These are phyloP conservation scores for Albugo laibachii DNA, from an alignment of 352 stramenopile species.

Conservation along the genomic window DNA sequence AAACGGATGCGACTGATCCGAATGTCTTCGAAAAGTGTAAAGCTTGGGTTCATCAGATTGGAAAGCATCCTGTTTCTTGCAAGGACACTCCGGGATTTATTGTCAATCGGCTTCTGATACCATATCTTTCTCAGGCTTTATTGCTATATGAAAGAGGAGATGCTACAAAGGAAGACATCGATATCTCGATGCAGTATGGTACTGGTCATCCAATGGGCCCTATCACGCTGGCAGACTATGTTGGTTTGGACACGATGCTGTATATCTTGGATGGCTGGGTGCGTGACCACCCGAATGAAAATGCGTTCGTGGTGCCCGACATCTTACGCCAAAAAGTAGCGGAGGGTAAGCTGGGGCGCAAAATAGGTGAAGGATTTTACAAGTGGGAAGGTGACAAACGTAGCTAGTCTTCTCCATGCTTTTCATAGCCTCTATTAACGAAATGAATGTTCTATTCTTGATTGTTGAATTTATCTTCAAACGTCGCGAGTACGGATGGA, in stretches of 20 bases:
- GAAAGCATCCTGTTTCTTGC: slow-evolving; percentile 89
- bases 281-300: slow-evolving; percentile 88
- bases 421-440: too few relatives aligned
- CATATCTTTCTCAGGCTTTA: slow-evolving; percentile 76
- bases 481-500: too few relatives aligned
- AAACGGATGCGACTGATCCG: slow-evolving; percentile 83
- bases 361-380: slow-evolving; percentile 95
- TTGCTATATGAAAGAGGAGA: slow-evolving; percentile 88
- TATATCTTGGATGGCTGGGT: slow-evolving; percentile 93
- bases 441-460: too few relatives aligned
- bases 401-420: too few relatives aligned
- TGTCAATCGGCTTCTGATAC: slow-evolving; percentile 85
- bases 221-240: slow-evolving; percentile 87
- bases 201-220: slow-evolving; percentile 95
- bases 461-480: too few relatives aligned
- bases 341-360: slow-evolving; percentile 88
- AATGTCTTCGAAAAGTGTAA: slow-evolving; percentile 83
- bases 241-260: slow-evolving; percentile 91
- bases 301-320: slow-evolving; percentile 88
- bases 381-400: slow-evolving; percentile 77
- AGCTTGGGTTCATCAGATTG: slow-evolving; percentile 82
- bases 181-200: slow-evolving; percentile 93
- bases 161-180: slow-evolving; percentile 91
- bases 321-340: slow-evolving; percentile 84
- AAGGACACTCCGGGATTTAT: slow-evolving; percentile 96